phyloP scores from a whole-genome alignment of 2,329 filamentous ascomycete species.

The Grosmannia huntii region DNA sequence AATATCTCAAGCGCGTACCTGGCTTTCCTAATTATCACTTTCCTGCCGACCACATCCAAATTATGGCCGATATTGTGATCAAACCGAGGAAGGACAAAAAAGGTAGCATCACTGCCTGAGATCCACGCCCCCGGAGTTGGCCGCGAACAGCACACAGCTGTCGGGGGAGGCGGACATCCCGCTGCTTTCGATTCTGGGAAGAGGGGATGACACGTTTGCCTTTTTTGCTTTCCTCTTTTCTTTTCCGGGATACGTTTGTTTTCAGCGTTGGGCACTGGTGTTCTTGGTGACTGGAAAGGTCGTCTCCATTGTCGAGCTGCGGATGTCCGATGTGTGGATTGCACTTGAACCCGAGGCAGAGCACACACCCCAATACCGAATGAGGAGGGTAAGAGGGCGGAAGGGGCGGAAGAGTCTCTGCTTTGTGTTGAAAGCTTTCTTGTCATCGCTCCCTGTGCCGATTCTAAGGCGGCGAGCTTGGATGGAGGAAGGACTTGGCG shows the following conservation, averaged over 20 bases:
- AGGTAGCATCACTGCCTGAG: constrained; percentile 10
- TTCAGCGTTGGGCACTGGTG: constrained; percentile 6
- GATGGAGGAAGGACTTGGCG: neutral
- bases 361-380: neutral
- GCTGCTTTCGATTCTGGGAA: neutral
- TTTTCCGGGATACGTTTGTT: constrained; percentile 3
- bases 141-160: neutral
- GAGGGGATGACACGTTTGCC: neutral
- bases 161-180: neutral
- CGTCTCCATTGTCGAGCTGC: neutral
- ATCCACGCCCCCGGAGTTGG: neutral
- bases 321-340: neutral
- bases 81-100: constrained; percentile 79
- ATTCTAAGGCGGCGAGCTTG: neutral
- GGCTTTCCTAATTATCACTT: constrained; percentile 93
- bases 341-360: neutral
- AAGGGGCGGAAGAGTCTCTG: neutral
- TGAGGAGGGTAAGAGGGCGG: neutral
- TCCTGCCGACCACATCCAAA: constrained; percentile 81
- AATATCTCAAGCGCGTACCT: constrained; percentile 75
- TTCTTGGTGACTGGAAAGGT: constrained; percentile 2
- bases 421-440: neutral
- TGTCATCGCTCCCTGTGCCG: neutral
- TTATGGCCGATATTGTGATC: constrained; percentile 81
- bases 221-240: neutral